Evolutionary conservation across 495 filamentous ascomycete genomes (phyloP), one percentile per base, ranked within the genome.

Genomic region (Lichina pygmaea): DNA sequence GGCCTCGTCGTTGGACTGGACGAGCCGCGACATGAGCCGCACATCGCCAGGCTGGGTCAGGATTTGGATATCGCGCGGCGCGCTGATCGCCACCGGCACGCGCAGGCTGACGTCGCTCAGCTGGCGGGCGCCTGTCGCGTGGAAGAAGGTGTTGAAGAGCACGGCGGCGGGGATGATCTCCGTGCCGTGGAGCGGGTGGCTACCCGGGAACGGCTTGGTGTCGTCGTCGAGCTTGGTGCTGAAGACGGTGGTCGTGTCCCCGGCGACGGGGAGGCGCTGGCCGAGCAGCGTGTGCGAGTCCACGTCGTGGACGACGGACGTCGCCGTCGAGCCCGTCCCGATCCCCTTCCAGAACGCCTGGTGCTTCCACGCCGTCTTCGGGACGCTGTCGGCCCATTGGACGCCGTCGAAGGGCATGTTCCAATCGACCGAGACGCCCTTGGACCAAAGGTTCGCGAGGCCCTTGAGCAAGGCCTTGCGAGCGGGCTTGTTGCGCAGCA

Each of bases 331-430:
- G 16, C 51, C 52, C 33, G 50, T 53, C n/a, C 41, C 43, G 31
- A 62, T 47, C 41, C 71, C 63, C 38, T 67, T 62, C 68, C 68
- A 73, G 50, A 66, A 66, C 41, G 58, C 60, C 33, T 57, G 55
- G 50, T 72, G 63, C 43, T 64, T 61, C 72, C 72, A 76, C 7
- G 61, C 44, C 8, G 56, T 60, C 52, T 49, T 66, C 63, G 49
- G 65, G 50, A 50, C 64, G 59, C 41, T 66, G 49, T 45, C 64
- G 56, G 43, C 58, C 63, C 41, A 70, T 45, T 15, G 60, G 36
- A 39, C 36, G 32, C 43, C 56, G 50, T 0, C 57, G 53, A 43
- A 66, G 50, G 70, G 59, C 16, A 50, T 53, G 45, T 58, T 55
- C 41, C 67, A 63, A 45, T 67, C 56, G 10, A 71, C 53, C 9